Evolutionary conservation across 1,139 yeast species (phyloP), one percentile per base, ranked within the genome.

Genomic region (Suhomyces chickasaworum): DNA sequence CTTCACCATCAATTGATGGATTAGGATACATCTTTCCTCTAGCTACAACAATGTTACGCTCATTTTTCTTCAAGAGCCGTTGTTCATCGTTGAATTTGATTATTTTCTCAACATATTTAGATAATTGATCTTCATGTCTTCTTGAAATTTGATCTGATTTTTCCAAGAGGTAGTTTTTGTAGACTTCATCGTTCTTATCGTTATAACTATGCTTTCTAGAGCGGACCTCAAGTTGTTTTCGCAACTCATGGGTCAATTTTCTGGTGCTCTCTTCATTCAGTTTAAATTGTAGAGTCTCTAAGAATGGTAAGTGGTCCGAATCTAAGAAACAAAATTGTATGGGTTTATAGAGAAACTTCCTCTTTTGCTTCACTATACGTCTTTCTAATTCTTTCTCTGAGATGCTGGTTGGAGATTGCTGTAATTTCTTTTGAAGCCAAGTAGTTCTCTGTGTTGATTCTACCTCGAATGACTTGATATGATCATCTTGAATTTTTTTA

Each of bases 241-340:
- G 41, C 4, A 42, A 36, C 1, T 39, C 32, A 10, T 13, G 23
- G 16, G 22, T 36, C n/a, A 42, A 34, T 8, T 16, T 37, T 16
- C 17, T 31, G 1, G 34, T 12, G 15, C 16, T 39, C 3, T 39
- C 29, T 21, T 39, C 31, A 34, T 43, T 25, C 45, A 39, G 36
- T 42, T 49, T 53, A 25, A 41, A 44, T 40, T 47, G 47, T 4
- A 56, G 44, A 29, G 55, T 39, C 13, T 48, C 43, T 20, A 54
- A 50, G 37, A 51, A 58, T 1, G 55, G 43, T n/a, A 51, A 50
- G 18, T 55, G 53, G 10, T 55, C 44, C 12, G 51, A 56, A 10
- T 59, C 55, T 13, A 65, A 49, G 27, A 65, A 64, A 22, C 68
- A 63, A 47, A 48, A 63, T 42, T 67, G 72, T 10, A 65, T 55